These are phyloP conservation scores for Somion occarium DNA, from an alignment of 1,284 basidiomycete genomes.

Conservation along the genomic window DNA sequence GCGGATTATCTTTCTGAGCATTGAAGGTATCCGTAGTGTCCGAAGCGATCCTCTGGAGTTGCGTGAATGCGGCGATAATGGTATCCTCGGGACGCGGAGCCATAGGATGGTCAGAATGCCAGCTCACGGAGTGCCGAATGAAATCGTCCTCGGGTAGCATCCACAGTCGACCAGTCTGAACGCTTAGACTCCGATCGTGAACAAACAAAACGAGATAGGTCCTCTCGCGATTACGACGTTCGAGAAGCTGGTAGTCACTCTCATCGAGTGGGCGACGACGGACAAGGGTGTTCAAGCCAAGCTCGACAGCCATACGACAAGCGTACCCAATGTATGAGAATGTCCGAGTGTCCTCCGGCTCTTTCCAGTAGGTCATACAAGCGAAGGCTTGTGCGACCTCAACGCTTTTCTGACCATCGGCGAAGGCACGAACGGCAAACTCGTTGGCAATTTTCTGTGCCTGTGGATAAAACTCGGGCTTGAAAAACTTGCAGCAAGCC, in stretches of 20 bases:
- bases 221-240: slow-evolving; percentile 76
- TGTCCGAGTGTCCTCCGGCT: slow-evolving; percentile 74
- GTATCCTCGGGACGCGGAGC: slow-evolving; percentile 72
- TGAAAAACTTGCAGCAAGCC: slow-evolving; percentile 83
- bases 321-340: slow-evolving; percentile 85
- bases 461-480: slow-evolving; percentile 58
- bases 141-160: slow-evolving; percentile 82
- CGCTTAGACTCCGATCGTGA: slow-evolving; percentile 77
- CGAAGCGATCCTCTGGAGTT: slow-evolving; percentile 71
- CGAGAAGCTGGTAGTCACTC: slow-evolving; percentile 55
- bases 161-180: slow-evolving; percentile 78
- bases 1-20: slow-evolving; percentile 35
- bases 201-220: slow-evolving; percentile 81
- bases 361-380: slow-evolving; percentile 83
- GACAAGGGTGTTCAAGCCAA: slow-evolving; percentile 67
- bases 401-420: slow-evolving; percentile 69
- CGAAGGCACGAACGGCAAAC: slow-evolving; percentile 70
- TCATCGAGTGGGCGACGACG: slow-evolving; percentile 51
- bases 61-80: slow-evolving; percentile 69
- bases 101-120: slow-evolving; percentile 59
- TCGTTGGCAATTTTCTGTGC: slow-evolving; percentile 68
- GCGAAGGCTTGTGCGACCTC: slow-evolving; percentile 83
- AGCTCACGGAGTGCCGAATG: slow-evolving; percentile 56
- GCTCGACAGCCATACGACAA: slow-evolving; percentile 79
- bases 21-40: slow-evolving; percentile 75